These are phyloP conservation scores for Ophiostoma sp. DNA, from an alignment of 2,329 filamentous ascomycete genomes.

Conservation along the genomic window DNA sequence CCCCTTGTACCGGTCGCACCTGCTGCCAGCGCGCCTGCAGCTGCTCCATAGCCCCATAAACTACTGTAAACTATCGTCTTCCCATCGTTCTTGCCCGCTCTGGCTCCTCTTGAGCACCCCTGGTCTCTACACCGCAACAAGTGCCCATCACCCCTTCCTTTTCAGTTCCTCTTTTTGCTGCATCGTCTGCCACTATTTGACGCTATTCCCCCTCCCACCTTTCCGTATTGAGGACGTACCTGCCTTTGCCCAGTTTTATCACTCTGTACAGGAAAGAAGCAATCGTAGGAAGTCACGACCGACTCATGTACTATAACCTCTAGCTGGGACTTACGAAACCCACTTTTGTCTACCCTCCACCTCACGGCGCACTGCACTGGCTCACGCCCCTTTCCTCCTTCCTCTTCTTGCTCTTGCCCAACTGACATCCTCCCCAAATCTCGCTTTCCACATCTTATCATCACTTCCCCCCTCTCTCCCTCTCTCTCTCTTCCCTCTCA, in stretches of 20 bases:
- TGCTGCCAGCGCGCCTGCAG: slow-evolving; percentile 12
- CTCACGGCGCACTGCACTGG: background rate
- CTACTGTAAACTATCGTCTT: slow-evolving; percentile 11
- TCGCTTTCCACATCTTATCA: slow-evolving; percentile 7
- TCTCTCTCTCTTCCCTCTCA: background rate
- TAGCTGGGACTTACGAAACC: background rate
- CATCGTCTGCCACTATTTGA: background rate
- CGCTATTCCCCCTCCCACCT: slow-evolving; percentile 1
- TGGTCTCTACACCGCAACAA: slow-evolving; percentile 8
- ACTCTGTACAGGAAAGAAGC: background rate
- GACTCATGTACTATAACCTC: background rate
- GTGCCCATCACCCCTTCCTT: slow-evolving; percentile 20
- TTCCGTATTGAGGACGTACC: slow-evolving; percentile 6
- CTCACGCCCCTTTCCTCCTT: background rate
- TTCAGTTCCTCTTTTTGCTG: background rate
- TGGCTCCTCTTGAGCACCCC: slow-evolving; percentile 1
- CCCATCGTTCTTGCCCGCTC: slow-evolving; percentile 23
- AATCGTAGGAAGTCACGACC: slow-evolving; percentile 8
- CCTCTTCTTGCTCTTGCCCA: background rate
- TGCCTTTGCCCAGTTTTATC: background rate
- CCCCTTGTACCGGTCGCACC: slow-evolving; percentile 10
- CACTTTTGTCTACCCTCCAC: background rate
- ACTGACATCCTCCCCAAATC: background rate
- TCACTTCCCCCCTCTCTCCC: background rate
- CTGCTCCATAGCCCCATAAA: slow-evolving; percentile 7